Evolutionary conservation across 169 alveolate species (phyloP), one percentile per base, ranked within the genome.

Genomic region (Babesia ovis): DNA sequence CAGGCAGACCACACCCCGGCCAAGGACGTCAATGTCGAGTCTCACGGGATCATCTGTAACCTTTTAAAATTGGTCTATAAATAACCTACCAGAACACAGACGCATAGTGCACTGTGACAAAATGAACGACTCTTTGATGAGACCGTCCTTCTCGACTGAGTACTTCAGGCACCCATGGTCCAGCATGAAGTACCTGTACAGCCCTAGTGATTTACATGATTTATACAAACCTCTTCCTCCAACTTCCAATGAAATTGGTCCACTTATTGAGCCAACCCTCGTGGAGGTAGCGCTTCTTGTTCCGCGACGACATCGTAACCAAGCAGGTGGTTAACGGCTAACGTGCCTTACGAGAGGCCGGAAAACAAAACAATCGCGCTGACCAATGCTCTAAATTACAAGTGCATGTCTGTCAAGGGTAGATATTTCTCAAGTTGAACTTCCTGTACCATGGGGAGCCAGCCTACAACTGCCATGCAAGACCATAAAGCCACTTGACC

Each of bases 191-290:
- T 91, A 91, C 42, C 87, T 79, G 60, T 27, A 22, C 42, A 11
- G n/a, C 27, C 22, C 5, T 12, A 6, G 20, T n/a, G 31, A 25
- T 2, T 35, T 27, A 18, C 43, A 27, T 3, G 16, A 25, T 18
- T 51, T 4, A 27, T 23, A 31, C 68, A 22, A 31, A 77, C 71
- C 95, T 70, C 18, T 92, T 95, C 39, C 93, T 75, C 93, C 94
- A 91, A 56, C 92, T 90, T 8, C 94, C 94, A 25, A 91, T 85
- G 58, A 91, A 85, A 53, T 91, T 91, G 5, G 95, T 91, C 95
- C 95, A 91, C 56, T 91, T 91, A 58, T 90, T 83, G 41, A 91
- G 62, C 95, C 95, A 91, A 46, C 95, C 95, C 60, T 91, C 95
- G 51, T 89, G 91, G 66, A 85, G 59, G 70, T 89, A 62, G 58